Evolutionary conservation across 2,329 filamentous ascomycete genomes (phyloP).

Genomic region (Ambrosiella cleistominuta): DNA sequence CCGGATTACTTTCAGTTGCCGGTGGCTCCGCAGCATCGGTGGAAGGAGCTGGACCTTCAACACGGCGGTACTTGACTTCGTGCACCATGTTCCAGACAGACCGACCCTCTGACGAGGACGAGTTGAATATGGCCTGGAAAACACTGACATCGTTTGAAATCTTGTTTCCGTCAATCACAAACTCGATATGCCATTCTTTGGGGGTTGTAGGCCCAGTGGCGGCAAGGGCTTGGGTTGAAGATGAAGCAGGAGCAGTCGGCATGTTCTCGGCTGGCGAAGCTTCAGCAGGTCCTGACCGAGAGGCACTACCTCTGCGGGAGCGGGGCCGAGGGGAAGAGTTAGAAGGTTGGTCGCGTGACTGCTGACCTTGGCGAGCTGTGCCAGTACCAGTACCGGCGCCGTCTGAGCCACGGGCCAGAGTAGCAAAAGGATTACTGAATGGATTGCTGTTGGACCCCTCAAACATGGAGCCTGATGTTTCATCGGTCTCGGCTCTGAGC

Average conservation of each 20-base stretch:
- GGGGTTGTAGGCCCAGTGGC: neutral
- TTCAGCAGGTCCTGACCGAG: neutral
- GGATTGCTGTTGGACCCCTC: no score
- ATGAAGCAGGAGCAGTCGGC: neutral
- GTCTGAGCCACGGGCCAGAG: no score
- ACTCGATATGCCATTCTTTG: conserved; percentile 87
- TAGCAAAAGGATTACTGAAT: no score
- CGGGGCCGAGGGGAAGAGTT: no score
- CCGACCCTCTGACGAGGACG: conserved; percentile 23
- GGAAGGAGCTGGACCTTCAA: conserved; percentile 58
- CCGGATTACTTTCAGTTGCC: conserved; percentile 14
- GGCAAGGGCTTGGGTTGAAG: neutral
- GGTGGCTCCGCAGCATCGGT: conserved; percentile 40
- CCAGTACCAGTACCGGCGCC: no score
- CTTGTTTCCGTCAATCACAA: conserved; percentile 67
- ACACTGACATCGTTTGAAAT: conserved; percentile 88
- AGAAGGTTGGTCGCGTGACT: no score
- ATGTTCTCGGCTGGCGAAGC: no score
- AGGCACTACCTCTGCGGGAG: neutral
- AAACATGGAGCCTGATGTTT: no score
- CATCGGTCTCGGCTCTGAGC: no score
- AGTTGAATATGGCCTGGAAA: conserved; percentile 75
- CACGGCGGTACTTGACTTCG: conserved; percentile 78
- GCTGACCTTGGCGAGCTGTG: no score
- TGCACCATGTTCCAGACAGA: conserved; percentile 85